Base-by-base conservation (phyloP, 306 rosid species). In the Gastrolobium villosum region DNA sequence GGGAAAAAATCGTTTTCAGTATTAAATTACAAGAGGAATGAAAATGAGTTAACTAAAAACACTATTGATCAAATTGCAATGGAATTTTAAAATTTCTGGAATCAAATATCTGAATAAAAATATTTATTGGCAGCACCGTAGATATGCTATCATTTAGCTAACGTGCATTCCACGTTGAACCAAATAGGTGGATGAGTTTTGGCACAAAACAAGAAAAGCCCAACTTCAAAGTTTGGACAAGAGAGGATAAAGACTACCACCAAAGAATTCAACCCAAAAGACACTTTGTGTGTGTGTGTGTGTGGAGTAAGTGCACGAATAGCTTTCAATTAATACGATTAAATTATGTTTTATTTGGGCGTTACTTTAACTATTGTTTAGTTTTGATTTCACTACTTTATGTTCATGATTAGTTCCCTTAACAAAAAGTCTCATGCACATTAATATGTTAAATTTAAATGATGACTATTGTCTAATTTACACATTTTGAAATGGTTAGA, bases 161-260 rank as follows among this genome's bases (percentile, higher is more conserved):
- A 32, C 41, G 66, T 15, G 74, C 81, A 52, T 76, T 65, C 74
- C 74, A 76, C 74, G 56, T 52, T 65, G 66, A 39, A 41, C 53
- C 72, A 63, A 76, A 44, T 32, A 10, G 6, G 13, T 31, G 1
- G 45, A 28, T 15, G 45, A 46, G 20, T 44, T 31, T 41, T 39
- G 7, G 7, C 13, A 2, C 5, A 55, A 55, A 54, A 26, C 65
- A 40, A 35, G 15, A 52, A 34, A 5, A 15, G 67, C 5, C n/a
- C 49, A 45, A 32, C 39, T 28, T 54, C 65, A 11, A 73, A 43
- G 35, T 74, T 56, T 11, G 45, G 67, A 20, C 50, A 53, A 14
- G 37, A 28, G 28, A 52, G 32, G 39, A 11, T 11, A 32, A 75
- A 61, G 31, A 60, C 41, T 40, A 43, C 10, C 49, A 40, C 74